Evolutionary conservation across 2,329 filamentous ascomycete species (phyloP).

Genomic region (Aspergillus sp.): DNA sequence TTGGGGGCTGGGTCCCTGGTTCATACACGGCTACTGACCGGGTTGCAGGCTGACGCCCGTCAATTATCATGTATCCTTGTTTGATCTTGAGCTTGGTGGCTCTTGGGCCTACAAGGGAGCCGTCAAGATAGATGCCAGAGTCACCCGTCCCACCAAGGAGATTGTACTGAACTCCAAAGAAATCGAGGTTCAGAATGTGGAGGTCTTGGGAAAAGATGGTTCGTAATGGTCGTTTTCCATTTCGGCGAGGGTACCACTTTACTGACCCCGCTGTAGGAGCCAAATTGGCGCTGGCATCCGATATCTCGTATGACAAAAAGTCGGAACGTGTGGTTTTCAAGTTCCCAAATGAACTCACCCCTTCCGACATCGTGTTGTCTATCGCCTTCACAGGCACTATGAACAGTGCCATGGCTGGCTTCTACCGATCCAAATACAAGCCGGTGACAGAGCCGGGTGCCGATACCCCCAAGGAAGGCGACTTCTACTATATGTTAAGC

Average conservation of each 20-base stretch:
- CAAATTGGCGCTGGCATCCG: conserved; percentile 52
- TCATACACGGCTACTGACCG: conserved; percentile 2
- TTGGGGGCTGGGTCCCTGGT: background rate
- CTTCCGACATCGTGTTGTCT: conserved; percentile 65
- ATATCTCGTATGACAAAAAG: conserved; percentile 77
- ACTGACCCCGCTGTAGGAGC: conserved; percentile 21
- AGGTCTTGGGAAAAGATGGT: conserved; percentile 38
- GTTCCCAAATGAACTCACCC: conserved; percentile 71
- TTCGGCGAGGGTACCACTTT: background rate
- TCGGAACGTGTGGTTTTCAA: conserved; percentile 78
- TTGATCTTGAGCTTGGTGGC: conserved; percentile 69
- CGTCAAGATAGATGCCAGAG: conserved; percentile 74
- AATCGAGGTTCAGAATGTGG: conserved; percentile 68
- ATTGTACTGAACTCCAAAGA: conserved; percentile 84
- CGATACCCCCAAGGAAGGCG: conserved; percentile 72
- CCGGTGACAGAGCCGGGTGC: conserved; percentile 68
- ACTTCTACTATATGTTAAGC: conserved; percentile 74
- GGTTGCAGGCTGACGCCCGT: conserved; percentile 67
- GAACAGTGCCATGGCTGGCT: conserved; percentile 89
- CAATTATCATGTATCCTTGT: conserved; percentile 82
- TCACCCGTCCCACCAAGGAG: conserved; percentile 70
- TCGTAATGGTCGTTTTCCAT: conserved; percentile 6
- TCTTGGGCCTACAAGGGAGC: conserved; percentile 82
- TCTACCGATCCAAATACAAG: conserved; percentile 94
- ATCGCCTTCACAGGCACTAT: conserved; percentile 78